Percentiles rank a stretch among this genome's conserved stretches.
Conservation (phyloP, 768 basidiomycete genomes). For the Rhodotorula babjevae region DNA sequence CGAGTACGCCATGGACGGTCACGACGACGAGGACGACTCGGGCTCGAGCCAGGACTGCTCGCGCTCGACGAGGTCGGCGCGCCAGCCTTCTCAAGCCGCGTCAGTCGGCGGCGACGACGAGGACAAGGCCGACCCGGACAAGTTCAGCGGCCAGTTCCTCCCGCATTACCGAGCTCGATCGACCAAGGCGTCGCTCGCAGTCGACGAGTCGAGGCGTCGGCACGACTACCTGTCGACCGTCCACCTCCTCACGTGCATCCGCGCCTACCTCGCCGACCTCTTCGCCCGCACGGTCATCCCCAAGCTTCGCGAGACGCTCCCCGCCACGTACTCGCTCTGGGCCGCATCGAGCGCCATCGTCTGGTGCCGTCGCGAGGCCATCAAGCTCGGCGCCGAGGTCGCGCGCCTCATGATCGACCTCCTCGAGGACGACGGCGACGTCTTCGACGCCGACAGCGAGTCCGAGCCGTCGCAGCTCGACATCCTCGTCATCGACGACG, state of each 20-base stretch:
- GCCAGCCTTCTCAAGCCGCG: not conserved
- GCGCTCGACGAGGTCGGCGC: not conserved
- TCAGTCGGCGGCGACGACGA: not conserved
- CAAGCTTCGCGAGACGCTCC: not conserved
- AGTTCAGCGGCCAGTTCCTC: slow-evolving; percentile 2
- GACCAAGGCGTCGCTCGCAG: not conserved
- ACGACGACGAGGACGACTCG: not conserved
- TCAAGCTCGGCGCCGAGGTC: not conserved
- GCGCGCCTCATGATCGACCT: slow-evolving; percentile 21
- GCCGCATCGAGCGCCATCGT: not conserved
- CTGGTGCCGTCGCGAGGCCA: slow-evolving; percentile 15
- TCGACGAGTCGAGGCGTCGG: not conserved
- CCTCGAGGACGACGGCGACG: slow-evolving; percentile 26
- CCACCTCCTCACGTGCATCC: slow-evolving; percentile 10
- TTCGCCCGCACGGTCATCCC: slow-evolving; percentile 12
- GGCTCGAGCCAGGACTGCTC: not conserved
- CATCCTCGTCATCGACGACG: not conserved
- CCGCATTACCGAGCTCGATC: not conserved
- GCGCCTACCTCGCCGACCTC: slow-evolving; percentile 21
- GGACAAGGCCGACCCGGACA: too few relatives aligned
- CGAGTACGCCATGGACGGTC: slow-evolving; percentile 12
- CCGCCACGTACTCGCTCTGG: slow-evolving; percentile 22
- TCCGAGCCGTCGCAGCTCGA: not conserved
- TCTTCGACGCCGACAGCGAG: not conserved
- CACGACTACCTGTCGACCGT: slow-evolving; percentile 30